Conservation (phyloP, 164 flowering plant species). For the Berberis thunbergii region DNA sequence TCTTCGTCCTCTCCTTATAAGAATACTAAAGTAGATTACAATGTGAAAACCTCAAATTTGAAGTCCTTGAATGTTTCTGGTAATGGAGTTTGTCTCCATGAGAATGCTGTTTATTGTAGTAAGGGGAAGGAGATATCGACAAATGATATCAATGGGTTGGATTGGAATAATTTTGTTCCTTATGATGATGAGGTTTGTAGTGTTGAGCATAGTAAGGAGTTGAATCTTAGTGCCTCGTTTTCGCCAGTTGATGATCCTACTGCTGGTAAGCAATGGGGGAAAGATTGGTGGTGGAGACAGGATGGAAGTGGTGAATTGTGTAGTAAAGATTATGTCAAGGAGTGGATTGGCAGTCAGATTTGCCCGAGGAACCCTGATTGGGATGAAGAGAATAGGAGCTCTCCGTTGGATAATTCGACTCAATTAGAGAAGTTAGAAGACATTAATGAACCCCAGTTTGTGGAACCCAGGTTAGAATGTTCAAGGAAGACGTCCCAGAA, state of each 20-base stretch:
- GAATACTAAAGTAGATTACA: conserved; percentile 27
- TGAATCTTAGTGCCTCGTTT: conserved; percentile 25
- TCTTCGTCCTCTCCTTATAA: conserved; percentile 37
- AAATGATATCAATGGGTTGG: conserved; percentile 31
- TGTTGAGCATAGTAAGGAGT: conserved; percentile 56
- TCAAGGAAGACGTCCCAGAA: conserved; percentile 19
- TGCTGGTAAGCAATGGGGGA: conserved; percentile 66
- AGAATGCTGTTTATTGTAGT: conserved; percentile 13
- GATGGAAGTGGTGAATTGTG: conserved; percentile 87
- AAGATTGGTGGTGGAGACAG: conserved; percentile 99
- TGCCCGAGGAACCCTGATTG: conserved; percentile 52
- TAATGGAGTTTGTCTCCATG: conserved; percentile 20
- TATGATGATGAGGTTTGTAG: conserved; percentile 48
- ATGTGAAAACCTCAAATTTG: conserved; percentile 21
- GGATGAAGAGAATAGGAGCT: conserved; percentile 48
- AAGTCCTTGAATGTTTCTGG: conserved; percentile 14
- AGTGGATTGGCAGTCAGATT: conserved; percentile 98
- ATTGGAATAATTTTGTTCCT: conserved; percentile 35
- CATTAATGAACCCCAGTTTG: conserved; percentile 16
- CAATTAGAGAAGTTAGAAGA: conserved; percentile 25
- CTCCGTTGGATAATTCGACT: conserved; percentile 19
- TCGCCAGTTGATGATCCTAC: conserved; percentile 22
- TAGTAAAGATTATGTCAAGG: conserved; percentile 88
- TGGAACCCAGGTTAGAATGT: conserved; percentile 16
- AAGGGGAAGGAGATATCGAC: conserved; percentile 66